Evolutionary conservation across 2,329 filamentous ascomycete species (phyloP).

Genomic region (Nemania sp.): DNA sequence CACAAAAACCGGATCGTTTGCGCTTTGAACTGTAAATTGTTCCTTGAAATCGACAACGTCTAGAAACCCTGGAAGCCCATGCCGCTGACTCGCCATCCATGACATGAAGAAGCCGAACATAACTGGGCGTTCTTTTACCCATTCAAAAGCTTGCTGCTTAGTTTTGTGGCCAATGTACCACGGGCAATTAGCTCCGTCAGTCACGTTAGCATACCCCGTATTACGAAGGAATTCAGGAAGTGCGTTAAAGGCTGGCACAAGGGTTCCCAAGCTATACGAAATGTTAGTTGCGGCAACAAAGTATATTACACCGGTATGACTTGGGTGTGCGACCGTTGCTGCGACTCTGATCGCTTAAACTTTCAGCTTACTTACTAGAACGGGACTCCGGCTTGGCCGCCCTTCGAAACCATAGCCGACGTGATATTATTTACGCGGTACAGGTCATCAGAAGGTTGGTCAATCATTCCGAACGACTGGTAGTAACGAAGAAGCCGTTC

Average conservation of each 20-base stretch:
- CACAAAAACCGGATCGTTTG: not conserved
- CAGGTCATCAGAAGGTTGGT: not conserved
- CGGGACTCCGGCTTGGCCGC: not conserved
- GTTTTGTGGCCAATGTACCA: constrained; percentile 1
- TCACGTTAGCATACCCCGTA: not conserved
- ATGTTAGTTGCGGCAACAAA: no score
- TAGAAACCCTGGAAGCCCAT: not conserved
- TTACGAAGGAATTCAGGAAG: constrained; percentile 1
- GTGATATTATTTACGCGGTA: not conserved
- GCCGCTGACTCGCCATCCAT: constrained; percentile 3
- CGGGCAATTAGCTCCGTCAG: not conserved
- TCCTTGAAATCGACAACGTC: constrained; percentile 1
- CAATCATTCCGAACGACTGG: not conserved
- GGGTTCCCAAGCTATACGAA: not conserved
- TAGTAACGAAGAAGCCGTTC: constrained; percentile 5
- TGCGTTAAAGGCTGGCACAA: constrained; percentile 5
- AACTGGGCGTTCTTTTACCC: not conserved
- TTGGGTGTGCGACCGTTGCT: no score
- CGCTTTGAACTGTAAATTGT: not conserved
- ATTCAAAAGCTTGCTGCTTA: not conserved
- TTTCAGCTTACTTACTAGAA: constrained; percentile 2
- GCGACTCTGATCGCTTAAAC: not conserved
- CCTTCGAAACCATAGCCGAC: not conserved
- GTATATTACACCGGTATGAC: no score
- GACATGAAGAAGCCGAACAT: not conserved